Evolutionary conservation across 2,329 filamentous ascomycete species (phyloP).

Genomic region (Coniochaeta pulveracea): DNA sequence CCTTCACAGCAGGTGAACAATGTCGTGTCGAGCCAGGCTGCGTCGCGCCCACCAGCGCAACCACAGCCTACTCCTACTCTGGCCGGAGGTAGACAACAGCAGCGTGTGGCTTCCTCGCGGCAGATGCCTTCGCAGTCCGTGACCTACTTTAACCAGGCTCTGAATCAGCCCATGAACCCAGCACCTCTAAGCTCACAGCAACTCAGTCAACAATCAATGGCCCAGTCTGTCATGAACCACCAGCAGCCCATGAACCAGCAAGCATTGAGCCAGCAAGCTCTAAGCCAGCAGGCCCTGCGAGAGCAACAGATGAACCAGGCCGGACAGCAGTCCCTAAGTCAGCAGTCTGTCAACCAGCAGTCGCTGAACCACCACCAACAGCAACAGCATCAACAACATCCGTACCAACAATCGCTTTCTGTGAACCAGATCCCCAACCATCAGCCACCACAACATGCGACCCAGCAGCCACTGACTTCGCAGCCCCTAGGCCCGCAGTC

Average conservation of each 20-base stretch:
- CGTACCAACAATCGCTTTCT: too few relatives aligned
- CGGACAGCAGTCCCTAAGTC: constrained; percentile 10
- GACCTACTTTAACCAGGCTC: constrained; percentile 22
- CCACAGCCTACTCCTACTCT: constrained; percentile 36
- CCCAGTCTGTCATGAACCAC: constrained; percentile 17
- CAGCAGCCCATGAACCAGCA: constrained; percentile 10
- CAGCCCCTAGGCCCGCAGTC: constrained; percentile 12
- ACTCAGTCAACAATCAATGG: constrained; percentile 16
- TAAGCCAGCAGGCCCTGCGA: constrained; percentile 11
- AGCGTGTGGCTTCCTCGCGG: constrained; percentile 28
- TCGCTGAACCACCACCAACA: not conserved
- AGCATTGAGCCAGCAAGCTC: constrained; percentile 13
- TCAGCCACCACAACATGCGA: constrained; percentile 18
- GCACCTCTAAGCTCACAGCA: constrained; percentile 18
- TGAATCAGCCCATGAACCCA: constrained; percentile 18
- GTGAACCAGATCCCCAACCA: constrained; percentile 36
- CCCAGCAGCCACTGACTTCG: constrained; percentile 17
- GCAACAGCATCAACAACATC: not conserved
- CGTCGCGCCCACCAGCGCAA: constrained; percentile 26
- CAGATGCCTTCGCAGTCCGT: constrained; percentile 27
- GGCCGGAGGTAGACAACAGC: constrained; percentile 31
- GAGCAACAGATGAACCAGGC: constrained; percentile 9
- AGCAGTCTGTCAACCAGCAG: constrained; percentile 1
- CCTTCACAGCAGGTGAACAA: constrained; percentile 33
- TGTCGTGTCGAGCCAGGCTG: constrained; percentile 36